Conservation (phyloP, 208 protist genomes). For the Acanthamoeba rhysodes region DNA sequence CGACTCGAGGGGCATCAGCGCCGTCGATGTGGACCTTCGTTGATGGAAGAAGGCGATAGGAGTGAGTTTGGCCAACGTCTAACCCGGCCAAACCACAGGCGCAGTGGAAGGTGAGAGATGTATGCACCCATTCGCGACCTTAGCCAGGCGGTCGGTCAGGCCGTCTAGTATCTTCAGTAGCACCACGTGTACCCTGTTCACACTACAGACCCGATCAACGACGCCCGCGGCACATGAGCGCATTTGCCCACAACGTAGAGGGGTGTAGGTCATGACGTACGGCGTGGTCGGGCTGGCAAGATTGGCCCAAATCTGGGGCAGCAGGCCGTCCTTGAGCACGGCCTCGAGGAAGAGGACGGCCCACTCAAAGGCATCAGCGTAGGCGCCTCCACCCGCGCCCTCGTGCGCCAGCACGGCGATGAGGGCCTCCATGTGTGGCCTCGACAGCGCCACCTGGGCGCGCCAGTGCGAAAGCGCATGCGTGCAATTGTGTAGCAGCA, state of each 20-base stretch:
- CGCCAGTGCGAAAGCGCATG: background rate
- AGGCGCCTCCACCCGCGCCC: background rate
- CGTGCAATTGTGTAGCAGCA: constrained; percentile 9
- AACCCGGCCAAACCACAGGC: no score
- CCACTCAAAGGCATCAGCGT: constrained; percentile 34
- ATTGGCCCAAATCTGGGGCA: background rate
- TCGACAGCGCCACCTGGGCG: background rate
- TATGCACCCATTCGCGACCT: background rate
- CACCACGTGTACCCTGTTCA: constrained; percentile 7
- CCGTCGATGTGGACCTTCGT: background rate
- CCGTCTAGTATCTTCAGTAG: constrained; percentile 42
- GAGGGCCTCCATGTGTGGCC: background rate
- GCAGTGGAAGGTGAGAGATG: no score
- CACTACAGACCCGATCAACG: background rate
- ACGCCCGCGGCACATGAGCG: background rate
- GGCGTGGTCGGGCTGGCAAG: background rate
- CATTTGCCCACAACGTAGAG: background rate
- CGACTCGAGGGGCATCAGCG: background rate
- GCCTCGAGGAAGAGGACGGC: constrained; percentile 22
- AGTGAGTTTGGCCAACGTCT: no score
- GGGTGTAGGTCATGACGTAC: background rate
- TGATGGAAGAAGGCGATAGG: background rate
- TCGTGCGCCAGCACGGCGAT: constrained; percentile 15
- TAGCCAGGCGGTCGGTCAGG: constrained; percentile 31
- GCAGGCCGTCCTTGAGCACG: constrained; percentile 28